Conservation (phyloP, 2,329 filamentous ascomycete species). For the Xylariaceae sp. region DNA sequence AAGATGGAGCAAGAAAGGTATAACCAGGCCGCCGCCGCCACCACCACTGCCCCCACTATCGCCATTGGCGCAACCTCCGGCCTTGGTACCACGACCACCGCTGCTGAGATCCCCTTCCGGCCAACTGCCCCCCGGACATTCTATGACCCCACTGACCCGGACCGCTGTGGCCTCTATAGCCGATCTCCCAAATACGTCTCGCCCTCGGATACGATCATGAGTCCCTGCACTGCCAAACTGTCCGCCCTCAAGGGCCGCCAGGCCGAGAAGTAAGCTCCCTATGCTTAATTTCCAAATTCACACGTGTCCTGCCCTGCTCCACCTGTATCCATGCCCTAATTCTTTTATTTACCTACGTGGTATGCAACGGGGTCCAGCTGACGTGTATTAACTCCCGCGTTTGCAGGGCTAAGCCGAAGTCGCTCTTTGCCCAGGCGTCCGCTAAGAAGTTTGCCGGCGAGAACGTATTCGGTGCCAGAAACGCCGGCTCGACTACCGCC, state of each 20-base stretch:
- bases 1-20: slow-evolving; percentile 67
- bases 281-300: background rate
- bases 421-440: slow-evolving; percentile 62
- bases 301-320: too few relatives aligned
- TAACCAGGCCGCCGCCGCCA: slow-evolving; percentile 8
- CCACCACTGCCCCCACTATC: slow-evolving; percentile 4
- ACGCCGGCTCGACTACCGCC: slow-evolving; percentile 2
- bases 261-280: slow-evolving; percentile 62
- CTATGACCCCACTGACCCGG: slow-evolving; percentile 23
- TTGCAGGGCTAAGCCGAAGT: slow-evolving; percentile 60
- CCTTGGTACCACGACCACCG: slow-evolving; percentile 14
- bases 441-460: slow-evolving; percentile 56
- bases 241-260: slow-evolving; percentile 76
- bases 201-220: slow-evolving; percentile 86
- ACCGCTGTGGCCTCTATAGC: slow-evolving; percentile 25
- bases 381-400: slow-evolving; percentile 8
- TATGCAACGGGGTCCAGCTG: background rate
- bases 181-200: slow-evolving; percentile 63
- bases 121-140: slow-evolving; percentile 20
- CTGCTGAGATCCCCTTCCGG: slow-evolving; percentile 9
- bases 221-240: slow-evolving; percentile 78
- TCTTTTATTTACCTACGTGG: too few relatives aligned
- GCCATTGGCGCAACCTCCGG: slow-evolving; percentile 12
- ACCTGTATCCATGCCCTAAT: background rate
- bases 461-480: slow-evolving; percentile 38